These are phyloP conservation scores for Huntiella savannae DNA, from an alignment of 2,329 filamentous ascomycete genomes.

Conservation along the genomic window DNA sequence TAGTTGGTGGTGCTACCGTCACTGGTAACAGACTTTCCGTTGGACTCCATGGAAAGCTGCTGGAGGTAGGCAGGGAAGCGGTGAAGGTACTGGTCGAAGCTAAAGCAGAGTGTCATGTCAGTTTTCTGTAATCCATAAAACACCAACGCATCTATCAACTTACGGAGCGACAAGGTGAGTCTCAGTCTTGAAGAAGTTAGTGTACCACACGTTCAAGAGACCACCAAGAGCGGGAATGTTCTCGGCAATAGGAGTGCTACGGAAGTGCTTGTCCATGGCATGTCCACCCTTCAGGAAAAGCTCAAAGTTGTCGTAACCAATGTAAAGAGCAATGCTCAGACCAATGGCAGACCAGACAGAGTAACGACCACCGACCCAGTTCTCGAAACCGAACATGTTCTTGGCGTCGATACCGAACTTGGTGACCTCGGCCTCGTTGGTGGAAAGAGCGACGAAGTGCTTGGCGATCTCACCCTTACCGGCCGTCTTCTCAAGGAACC, in stretches of 20 bases:
- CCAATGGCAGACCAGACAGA: slow-evolving; percentile 98
- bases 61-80: slow-evolving; percentile 98
- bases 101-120: slow-evolving; percentile 18
- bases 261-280: slow-evolving; percentile 98
- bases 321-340: slow-evolving; percentile 80
- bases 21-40: slow-evolving; percentile 90
- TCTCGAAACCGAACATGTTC: slow-evolving; percentile 99
- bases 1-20: slow-evolving; percentile 86
- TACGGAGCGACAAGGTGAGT: slow-evolving; percentile 92
- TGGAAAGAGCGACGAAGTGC: slow-evolving; percentile 96
- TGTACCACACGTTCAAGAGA: slow-evolving; percentile 94
- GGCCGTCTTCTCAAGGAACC: slow-evolving; percentile 73
- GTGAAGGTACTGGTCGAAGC: slow-evolving; percentile 97
- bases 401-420: slow-evolving; percentile 98
- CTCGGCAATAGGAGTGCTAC: slow-evolving; percentile 69
- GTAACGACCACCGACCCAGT: slow-evolving; percentile 96
- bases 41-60: slow-evolving; percentile 98
- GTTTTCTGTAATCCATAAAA: not conserved
- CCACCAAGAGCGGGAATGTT: slow-evolving; percentile 90
- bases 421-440: slow-evolving; percentile 84
- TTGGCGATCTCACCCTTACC: slow-evolving; percentile 80
- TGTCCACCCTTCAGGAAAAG: slow-evolving; percentile 88
- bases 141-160: slow-evolving; percentile 21
- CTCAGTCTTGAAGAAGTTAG: slow-evolving; percentile 95
- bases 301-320: slow-evolving; percentile 95